These are phyloP conservation scores for Simplicillium aogashimaense DNA, from an alignment of 2,329 filamentous ascomycete species.

Conservation along the genomic window DNA sequence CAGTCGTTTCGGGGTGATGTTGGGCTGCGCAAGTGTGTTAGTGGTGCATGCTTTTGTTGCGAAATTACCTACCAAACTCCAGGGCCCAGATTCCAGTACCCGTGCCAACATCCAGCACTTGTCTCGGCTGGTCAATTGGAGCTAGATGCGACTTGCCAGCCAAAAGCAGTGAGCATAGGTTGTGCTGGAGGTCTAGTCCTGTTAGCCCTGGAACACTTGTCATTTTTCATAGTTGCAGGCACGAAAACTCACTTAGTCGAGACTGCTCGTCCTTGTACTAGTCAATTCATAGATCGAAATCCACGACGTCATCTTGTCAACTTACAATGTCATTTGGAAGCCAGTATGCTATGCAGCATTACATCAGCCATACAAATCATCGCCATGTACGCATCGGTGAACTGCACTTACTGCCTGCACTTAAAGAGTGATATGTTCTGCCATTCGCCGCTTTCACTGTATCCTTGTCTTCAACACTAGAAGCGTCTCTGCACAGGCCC, in stretches of 20 bases:
- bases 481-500: no score
- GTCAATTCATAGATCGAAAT: background rate
- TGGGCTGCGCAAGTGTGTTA: background rate
- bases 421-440: no score
- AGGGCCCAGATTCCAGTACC: constrained; percentile 43
- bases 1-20: constrained; percentile 4
- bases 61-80: constrained; percentile 26
- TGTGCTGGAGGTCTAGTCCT: constrained; percentile 25
- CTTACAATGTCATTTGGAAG: constrained; percentile 7
- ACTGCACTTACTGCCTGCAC: no score
- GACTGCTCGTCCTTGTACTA: constrained; percentile 11
- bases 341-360: constrained; percentile 3
- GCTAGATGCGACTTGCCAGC: constrained; percentile 32
- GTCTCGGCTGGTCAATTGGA: constrained; percentile 28
- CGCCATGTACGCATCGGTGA: no score
- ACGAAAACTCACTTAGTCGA: constrained; percentile 10
- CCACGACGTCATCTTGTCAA: background rate
- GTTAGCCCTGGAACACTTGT: no score
- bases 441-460: no score
- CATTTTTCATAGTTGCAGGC: no score
- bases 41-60: background rate
- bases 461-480: no score
- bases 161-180: constrained; percentile 22
- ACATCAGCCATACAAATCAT: no score
- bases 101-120: constrained; percentile 39